Evolutionary conservation across 2,329 filamentous ascomycete species (phyloP).

Genomic region (Fusarium verticillioides): DNA sequence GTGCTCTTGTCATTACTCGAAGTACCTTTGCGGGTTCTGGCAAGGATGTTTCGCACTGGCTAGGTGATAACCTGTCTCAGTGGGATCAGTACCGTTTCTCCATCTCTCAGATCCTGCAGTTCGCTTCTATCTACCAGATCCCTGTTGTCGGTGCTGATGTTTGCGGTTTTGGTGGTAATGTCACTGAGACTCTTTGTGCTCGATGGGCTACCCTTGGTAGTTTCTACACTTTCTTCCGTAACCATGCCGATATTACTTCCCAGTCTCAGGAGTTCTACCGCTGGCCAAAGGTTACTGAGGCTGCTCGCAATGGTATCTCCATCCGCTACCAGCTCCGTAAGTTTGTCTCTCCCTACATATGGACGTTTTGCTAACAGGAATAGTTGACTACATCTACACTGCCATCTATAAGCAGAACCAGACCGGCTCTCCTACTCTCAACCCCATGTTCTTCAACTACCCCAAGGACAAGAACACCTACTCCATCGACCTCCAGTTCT

Average conservation of each 20-base stretch:
- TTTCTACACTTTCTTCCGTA: constrained; percentile 76
- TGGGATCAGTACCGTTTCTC: constrained; percentile 70
- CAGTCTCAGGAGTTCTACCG: constrained; percentile 72
- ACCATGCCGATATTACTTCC: constrained; percentile 64
- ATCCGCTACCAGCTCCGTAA: constrained; percentile 71
- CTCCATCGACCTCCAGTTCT: constrained; percentile 59
- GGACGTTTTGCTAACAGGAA: not conserved
- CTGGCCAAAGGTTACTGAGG: constrained; percentile 69
- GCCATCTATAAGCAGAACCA: constrained; percentile 69
- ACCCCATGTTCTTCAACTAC: constrained; percentile 78
- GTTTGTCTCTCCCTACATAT: not conserved
- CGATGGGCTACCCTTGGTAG: constrained; percentile 74
- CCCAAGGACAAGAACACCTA: constrained; percentile 59
- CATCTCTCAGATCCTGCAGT: constrained; percentile 69
- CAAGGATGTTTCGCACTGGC: constrained; percentile 69
- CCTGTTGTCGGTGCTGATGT: constrained; percentile 79
- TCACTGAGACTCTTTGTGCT: constrained; percentile 37
- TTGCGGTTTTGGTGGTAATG: constrained; percentile 78
- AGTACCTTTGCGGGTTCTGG: constrained; percentile 81
- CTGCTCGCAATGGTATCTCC: constrained; percentile 73
- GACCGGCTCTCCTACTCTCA: constrained; percentile 72
- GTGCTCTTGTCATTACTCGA: constrained; percentile 79
- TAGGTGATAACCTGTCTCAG: constrained; percentile 56
- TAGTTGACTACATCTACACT: constrained; percentile 79
- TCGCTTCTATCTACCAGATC: constrained; percentile 73